Evolutionary conservation across 805 yeast genomes (phyloP), one percentile per base, ranked within the genome.

Genomic region (Cyberlindnera galapagoensis): DNA sequence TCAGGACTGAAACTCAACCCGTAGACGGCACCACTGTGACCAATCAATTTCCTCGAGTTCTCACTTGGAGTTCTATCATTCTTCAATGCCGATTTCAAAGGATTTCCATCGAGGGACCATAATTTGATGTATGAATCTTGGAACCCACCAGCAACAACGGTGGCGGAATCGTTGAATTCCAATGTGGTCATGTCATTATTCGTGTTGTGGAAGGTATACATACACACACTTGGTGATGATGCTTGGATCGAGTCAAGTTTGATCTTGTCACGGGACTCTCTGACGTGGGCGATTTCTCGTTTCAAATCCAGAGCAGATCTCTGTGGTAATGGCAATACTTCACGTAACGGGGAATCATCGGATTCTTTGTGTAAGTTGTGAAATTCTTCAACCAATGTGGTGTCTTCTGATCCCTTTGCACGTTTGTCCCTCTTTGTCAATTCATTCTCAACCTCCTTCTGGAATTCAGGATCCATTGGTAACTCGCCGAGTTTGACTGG

Each of bases 131-230:
- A 86, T 37, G 92, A 79, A 54, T 90, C 97, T 47, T 85, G 87
- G 51, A 92, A 92, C 8, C 98, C 97, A 21, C 88, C 95, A 3
- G 97, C 97, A 19, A 85, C 80, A 41, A 87, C 49, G 15, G 88
- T 76, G 12, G 90, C 76, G 56, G 90, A 97, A 33, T 80, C 83
- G 48, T 90, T 86, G 63, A 90, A 90, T 42, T 79, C 83, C 28
- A 90, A 54, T 30, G 87, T 75, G n/a, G 94, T 83, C 69, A 92
- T 64, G 40, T 83, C 94, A 43, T 81, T 80, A 53, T 85, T 80
- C 9, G 97, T 84, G 59, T 92, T 92, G 65, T 92, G 98, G 63
- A 92, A 88, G 1, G 97, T 90, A 63, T 92, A 92, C 95, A 90
- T 85, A 59, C 97, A 92, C 21, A 90, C 95, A 35, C 94, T 82